Evolutionary conservation across 202 grass and related monocot species (phyloP).

Genomic region (Zizania palustris): DNA sequence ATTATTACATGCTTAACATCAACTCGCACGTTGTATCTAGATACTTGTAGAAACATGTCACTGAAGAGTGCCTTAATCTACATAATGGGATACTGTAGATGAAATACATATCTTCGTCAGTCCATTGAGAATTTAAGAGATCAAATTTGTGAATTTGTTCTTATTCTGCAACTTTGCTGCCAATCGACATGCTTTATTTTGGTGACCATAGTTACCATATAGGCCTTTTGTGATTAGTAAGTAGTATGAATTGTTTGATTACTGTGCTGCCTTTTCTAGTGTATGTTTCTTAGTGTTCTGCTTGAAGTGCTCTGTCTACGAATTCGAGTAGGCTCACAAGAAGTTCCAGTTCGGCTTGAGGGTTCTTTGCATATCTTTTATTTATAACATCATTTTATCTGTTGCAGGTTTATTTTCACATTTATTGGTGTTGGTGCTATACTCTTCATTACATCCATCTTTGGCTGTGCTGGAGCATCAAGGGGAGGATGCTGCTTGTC

Average conservation of each 20-base stretch:
- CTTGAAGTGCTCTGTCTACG: background rate
- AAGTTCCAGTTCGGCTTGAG: background rate
- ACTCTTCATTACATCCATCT: constrained; percentile 78
- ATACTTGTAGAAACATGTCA: constrained; percentile 8
- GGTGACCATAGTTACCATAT: background rate
- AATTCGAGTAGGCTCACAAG: background rate
- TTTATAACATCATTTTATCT: constrained; percentile 21
- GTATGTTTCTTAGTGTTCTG: constrained; percentile 1
- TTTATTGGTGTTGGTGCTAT: constrained; percentile 78
- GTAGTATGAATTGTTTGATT: constrained; percentile 2
- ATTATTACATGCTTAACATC: constrained; percentile 12
- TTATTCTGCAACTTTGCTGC: background rate
- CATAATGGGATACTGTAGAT: background rate
- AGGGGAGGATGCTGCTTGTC: constrained; percentile 88
- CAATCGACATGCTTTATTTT: constrained; percentile 9
- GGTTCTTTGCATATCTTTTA: background rate
- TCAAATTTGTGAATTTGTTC: constrained; percentile 1
- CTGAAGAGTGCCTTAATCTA: constrained; percentile 3
- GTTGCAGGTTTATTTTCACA: constrained; percentile 83
- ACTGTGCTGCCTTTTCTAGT: background rate
- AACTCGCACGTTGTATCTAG: constrained; percentile 17
- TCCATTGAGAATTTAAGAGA: constrained; percentile 10
- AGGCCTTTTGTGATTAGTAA: background rate
- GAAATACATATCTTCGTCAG: constrained; percentile 36
- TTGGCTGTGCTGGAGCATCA: constrained; percentile 74